These are phyloP conservation scores for Skeletonema marinoi DNA, from an alignment of 108 stramenopile species.

Conservation along the genomic window DNA sequence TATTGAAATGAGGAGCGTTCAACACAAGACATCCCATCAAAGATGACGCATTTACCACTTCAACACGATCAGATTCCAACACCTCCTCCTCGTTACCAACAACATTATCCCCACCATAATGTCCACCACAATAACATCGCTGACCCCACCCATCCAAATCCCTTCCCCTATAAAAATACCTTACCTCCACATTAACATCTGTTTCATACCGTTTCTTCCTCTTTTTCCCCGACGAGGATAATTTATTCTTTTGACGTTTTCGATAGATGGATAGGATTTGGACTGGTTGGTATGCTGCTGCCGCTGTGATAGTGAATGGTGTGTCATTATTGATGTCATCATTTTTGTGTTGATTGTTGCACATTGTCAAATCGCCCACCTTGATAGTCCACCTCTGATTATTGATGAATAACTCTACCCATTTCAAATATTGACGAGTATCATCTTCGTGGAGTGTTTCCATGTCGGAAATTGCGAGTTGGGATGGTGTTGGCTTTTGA, in stretches of 20 bases:
- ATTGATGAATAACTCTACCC: too few relatives aligned
- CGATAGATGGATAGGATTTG: constrained; percentile 52
- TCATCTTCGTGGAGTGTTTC: too few relatives aligned
- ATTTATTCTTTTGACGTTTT: constrained; percentile 4
- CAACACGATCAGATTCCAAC: constrained; percentile 18
- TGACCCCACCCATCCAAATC: constrained; percentile 14
- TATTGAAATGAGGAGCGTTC: not conserved
- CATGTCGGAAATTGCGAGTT: too few relatives aligned
- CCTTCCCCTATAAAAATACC: constrained; percentile 38
- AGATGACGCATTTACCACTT: constrained; percentile 14
- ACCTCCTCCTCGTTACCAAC: not conserved
- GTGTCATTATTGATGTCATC: not conserved
- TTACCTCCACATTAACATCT: constrained; percentile 29
- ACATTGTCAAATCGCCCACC: too few relatives aligned
- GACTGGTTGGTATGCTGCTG: constrained; percentile 41
- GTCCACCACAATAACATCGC: not conserved
- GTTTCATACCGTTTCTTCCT: not conserved
- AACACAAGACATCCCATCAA: constrained; percentile 16
- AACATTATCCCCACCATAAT: not conserved
- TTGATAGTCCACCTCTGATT: too few relatives aligned
- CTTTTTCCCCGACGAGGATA: not conserved
- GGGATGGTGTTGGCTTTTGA: too few relatives aligned
- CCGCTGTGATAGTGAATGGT: not conserved
- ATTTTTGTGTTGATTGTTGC: not conserved
- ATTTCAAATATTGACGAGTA: too few relatives aligned